A percentile compares a stretch with the other conserved stretches of the same genome.
phyloP scores from a whole-genome alignment of 306 rosid species.

The Coriaria nepalensis region DNA sequence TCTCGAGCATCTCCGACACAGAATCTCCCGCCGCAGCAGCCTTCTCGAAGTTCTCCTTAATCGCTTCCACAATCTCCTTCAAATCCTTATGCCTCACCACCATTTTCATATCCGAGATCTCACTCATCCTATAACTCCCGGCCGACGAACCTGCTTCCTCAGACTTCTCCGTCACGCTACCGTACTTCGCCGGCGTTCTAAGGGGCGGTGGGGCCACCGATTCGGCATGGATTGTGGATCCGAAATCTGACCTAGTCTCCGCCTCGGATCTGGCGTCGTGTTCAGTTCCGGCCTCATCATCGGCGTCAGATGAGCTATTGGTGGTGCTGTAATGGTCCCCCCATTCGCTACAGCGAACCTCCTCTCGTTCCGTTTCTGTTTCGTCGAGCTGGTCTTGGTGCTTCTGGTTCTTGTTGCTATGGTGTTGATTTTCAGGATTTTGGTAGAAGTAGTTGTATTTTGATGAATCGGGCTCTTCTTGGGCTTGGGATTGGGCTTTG shows the following conservation, averaged over 20 bases:
- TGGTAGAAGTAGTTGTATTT: conserved; percentile 35
- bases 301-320: conserved; percentile 46
- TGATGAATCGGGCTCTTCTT: conserved; percentile 30
- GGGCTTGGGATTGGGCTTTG: conserved; percentile 8
- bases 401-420: conserved; percentile 5
- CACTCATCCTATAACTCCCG: conserved; percentile 26
- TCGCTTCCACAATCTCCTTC: conserved; percentile 83
- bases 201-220: conserved; percentile 9
- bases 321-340: conserved; percentile 70
- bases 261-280: conserved; percentile 55
- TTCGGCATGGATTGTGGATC: conserved; percentile 29
- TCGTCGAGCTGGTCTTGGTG: conserved; percentile 27
- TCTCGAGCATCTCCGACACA: conserved; percentile 77
- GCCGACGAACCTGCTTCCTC: conserved; percentile 25
- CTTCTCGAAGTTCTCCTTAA: conserved; percentile 64
- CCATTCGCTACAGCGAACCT: conserved; percentile 97
- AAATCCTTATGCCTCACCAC: conserved; percentile 83
- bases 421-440: conserved; percentile 4
- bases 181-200: conserved; percentile 11
- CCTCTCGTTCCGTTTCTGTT: conserved; percentile 67
- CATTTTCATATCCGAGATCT: conserved; percentile 62
- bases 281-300: conserved; percentile 33
- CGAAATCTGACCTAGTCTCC: conserved; percentile 58
- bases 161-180: conserved; percentile 23
- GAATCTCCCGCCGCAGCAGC: conserved; percentile 74